Conservation (phyloP, 106 monocot genomes). For the Allium sativum region DNA sequence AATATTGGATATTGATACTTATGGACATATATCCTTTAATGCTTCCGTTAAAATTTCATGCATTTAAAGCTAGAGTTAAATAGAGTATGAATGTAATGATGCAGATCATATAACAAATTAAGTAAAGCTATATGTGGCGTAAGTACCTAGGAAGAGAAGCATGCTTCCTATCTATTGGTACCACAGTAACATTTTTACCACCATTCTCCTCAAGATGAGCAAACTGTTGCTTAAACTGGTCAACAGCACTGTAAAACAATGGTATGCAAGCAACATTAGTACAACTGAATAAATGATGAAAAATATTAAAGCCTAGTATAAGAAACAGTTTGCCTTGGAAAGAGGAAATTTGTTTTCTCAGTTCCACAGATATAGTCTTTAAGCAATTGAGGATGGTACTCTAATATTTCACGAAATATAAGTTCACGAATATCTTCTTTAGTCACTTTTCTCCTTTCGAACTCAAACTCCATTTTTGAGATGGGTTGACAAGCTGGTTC, state of each 20-base stretch:
- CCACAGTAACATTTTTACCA: slow-evolving; percentile 52
- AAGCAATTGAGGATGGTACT: slow-evolving; percentile 87
- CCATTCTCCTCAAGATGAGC: slow-evolving; percentile 87
- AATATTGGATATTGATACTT: no score
- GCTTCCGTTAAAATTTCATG: no score
- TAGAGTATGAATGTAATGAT: no score
- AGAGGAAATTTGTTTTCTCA: slow-evolving; percentile 64
- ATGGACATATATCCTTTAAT: no score
- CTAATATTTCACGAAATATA: slow-evolving; percentile 82
- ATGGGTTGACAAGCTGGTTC: slow-evolving; percentile 87
- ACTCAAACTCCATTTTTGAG: slow-evolving; percentile 91
- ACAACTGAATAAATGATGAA: no score
- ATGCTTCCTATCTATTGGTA: neutral
- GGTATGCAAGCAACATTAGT: no score
- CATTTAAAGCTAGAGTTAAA: no score
- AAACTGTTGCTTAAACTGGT: slow-evolving; percentile 90
- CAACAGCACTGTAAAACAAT: slow-evolving; percentile 66
- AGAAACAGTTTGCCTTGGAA: slow-evolving; percentile 46
- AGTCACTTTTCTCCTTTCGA: slow-evolving; percentile 70
- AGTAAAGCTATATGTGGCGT: no score
- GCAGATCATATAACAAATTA: no score
- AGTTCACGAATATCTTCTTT: slow-evolving; percentile 84
- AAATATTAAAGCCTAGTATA: no score
- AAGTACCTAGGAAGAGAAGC: neutral
- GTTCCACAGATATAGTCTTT: slow-evolving; percentile 71